These are phyloP conservation scores for Lagenidium sp. DNA, from an alignment of 352 stramenopile genomes.

Conservation along the genomic window DNA sequence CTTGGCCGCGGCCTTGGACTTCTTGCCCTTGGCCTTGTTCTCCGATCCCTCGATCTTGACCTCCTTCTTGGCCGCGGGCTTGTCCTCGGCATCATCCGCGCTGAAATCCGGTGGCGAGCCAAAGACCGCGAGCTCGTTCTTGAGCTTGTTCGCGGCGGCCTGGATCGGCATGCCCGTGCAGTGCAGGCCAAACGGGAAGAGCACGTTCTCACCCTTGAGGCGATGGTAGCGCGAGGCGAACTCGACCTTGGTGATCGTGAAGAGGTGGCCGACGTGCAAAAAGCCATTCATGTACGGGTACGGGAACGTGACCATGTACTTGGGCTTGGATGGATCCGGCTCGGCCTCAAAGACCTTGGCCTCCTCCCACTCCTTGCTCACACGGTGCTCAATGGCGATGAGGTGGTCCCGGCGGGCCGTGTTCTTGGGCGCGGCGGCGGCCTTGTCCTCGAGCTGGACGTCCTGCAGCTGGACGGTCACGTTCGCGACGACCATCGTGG, in stretches of 20 bases:
- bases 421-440: constrained; percentile 43
- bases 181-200: constrained; percentile 99
- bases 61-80: constrained; percentile 27
- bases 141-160: constrained; percentile 98
- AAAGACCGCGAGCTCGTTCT: constrained; percentile 93
- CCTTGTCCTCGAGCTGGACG: constrained; percentile 57
- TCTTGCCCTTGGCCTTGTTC: constrained; percentile 92
- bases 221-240: constrained; percentile 92
- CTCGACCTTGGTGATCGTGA: constrained; percentile 98
- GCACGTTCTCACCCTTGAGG: constrained; percentile 97
- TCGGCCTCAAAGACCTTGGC: constrained; percentile 88
- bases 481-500: constrained; percentile 31
- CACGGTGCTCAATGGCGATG: constrained; percentile 86
- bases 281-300: constrained; percentile 99
- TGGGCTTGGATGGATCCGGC: constrained; percentile 72
- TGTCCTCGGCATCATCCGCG: constrained; percentile 27
- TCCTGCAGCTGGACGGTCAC: constrained; percentile 76
- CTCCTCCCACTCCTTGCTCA: constrained; percentile 87
- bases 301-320: constrained; percentile 99
- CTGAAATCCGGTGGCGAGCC: constrained; percentile 93
- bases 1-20: constrained; percentile 98
- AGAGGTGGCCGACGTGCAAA: constrained; percentile 97
- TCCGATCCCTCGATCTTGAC: constrained; percentile 73
- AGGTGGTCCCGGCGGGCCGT: constrained; percentile 87
- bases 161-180: constrained; percentile 99